Evolutionary conservation across 805 yeast genomes (phyloP), one percentile per base, ranked within the genome.

Genomic region (Lachancea quebecensis): DNA sequence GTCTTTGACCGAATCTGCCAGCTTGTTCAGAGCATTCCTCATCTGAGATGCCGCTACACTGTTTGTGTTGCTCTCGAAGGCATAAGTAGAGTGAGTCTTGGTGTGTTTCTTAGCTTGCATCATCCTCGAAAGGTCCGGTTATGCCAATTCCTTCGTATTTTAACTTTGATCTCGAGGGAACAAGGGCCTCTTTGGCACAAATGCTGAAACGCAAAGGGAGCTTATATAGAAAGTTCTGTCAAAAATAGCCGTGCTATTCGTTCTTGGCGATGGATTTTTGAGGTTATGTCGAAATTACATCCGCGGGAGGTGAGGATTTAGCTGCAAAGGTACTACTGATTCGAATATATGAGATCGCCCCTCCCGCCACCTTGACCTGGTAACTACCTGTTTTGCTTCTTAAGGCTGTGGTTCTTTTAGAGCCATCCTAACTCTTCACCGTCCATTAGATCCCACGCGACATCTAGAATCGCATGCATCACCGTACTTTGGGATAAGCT

Each of bases 21-120:
- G 73, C 66, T 77, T 79, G 77, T 91, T 91, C 68, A 93, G 78
- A 1, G 95, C 91, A 66, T 93, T 91, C 64, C 98, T 82, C 98
- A 91, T 93, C 69, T 88, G 97, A 52, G 95, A 84, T 5, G 98
- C 97, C 27, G 98, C 96, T 50, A 89, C 93, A 51, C 86, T 86
- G 46, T 96, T 87, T 39, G 96, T 87, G 52, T 95, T 86, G 71
- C 86, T 86, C 68, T 91, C 99, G 60, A 93, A 91, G 17, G 95
- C 95, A 77, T 81, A 65, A 21, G 59, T 54, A 15, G 62, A 57
- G 21, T 69, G 73, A 1, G 71, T 59, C 59, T 69, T 69, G 41
- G 55, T 61, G 53, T 69, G 73, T 59, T 65, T 68, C 60, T 67
- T 68, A 21, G 50, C 45, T 3, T 52, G 45, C 17, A 55, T 48